phyloP scores from a whole-genome alignment of 441 rosid genomes.

The Bocquillonia castaneifolia region DNA sequence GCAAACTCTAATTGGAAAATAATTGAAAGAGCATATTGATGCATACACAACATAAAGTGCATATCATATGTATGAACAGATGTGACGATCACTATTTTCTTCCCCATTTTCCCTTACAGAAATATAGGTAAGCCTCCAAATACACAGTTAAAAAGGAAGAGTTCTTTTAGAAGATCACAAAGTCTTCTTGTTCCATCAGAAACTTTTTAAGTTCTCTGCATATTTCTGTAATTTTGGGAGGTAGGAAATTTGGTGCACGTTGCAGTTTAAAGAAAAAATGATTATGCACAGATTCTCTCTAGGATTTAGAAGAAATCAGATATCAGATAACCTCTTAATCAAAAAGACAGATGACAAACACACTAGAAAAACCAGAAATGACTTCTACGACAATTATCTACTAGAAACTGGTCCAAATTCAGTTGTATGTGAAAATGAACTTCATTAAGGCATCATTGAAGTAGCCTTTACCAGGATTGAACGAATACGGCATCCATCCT shows the following conservation, averaged over 20 bases:
- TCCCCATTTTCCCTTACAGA: neutral
- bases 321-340: neutral
- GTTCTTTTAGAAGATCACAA: neutral
- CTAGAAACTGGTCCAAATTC: neutral
- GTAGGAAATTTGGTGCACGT: too few relatives aligned
- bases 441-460: neutral
- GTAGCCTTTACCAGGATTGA: slow-evolving; percentile 26
- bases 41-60: neutral
- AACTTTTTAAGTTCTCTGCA: too few relatives aligned
- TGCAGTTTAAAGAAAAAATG: neutral
- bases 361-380: neutral
- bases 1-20: too few relatives aligned
- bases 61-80: neutral
- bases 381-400: neutral
- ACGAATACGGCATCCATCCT: slow-evolving; percentile 14
- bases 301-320: neutral
- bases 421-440: neutral
- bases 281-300: too few relatives aligned
- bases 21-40: neutral
- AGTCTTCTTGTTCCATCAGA: neutral
- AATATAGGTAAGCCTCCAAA: neutral
- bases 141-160: neutral
- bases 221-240: too few relatives aligned
- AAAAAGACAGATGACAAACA: neutral
- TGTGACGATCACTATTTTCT: neutral